Evolutionary conservation across 805 yeast genomes (phyloP).

Genomic region (Saturnispora besseyi): DNA sequence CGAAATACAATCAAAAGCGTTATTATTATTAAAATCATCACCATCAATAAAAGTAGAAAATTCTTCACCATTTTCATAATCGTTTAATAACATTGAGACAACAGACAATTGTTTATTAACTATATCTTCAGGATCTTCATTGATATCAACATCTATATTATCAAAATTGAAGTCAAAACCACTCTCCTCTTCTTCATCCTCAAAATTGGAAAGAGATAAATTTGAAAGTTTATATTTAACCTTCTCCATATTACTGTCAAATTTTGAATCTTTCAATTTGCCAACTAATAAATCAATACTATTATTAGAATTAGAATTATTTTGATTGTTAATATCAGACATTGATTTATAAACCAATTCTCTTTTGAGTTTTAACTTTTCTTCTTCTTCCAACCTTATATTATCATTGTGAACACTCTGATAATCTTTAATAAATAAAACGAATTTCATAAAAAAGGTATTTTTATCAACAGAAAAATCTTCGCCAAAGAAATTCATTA

Average conservation of each 20-base stretch:
- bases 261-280: constrained; percentile 15
- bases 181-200: neutral
- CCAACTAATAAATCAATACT: constrained; percentile 18
- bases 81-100: constrained; percentile 20
- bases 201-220: neutral
- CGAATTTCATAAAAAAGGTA: constrained; percentile 53
- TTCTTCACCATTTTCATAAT: constrained; percentile 9
- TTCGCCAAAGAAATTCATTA: constrained; percentile 69
- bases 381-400: constrained; percentile 57
- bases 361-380: constrained; percentile 53
- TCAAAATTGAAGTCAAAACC: neutral
- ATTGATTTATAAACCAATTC: constrained; percentile 42
- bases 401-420: constrained; percentile 60
- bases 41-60: constrained; percentile 1
- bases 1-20: neutral
- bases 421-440: constrained; percentile 51
- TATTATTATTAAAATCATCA: neutral
- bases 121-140: neutral
- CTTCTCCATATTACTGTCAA: constrained; percentile 1
- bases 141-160: neutral
- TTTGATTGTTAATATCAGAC: constrained; percentile 1
- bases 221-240: neutral
- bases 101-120: constrained; percentile 14
- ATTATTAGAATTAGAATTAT: neutral
- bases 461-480: constrained; percentile 45